Evolutionary conservation across 139 green algal genomes (phyloP).

Genomic region (Chlorella sp.): DNA sequence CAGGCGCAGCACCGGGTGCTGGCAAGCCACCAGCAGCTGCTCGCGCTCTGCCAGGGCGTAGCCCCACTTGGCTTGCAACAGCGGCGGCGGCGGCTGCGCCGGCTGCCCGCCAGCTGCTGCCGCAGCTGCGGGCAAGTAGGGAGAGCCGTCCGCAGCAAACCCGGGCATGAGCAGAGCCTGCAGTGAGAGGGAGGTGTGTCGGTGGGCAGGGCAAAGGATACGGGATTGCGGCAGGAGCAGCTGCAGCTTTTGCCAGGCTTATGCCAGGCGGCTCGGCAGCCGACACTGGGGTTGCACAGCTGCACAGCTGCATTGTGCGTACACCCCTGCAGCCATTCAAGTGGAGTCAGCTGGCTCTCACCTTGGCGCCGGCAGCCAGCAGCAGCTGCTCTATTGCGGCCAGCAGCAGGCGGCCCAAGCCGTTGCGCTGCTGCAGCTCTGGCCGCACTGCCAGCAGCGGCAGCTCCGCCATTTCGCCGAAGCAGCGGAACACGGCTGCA

Average conservation of each 20-base stretch:
- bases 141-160: not conserved
- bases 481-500: conserved; percentile 28
- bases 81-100: not conserved
- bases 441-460: conserved; percentile 51
- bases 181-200: not conserved
- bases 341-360: no score
- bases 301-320: no score
- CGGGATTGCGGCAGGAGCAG: no score
- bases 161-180: conserved; percentile 18
- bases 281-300: no score
- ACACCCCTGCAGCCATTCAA: no score
- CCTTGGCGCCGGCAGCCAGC: conserved; percentile 1
- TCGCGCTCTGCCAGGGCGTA: conserved; percentile 21
- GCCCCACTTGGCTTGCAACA: conserved; percentile 40
- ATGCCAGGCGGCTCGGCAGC: no score
- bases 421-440: conserved; percentile 51
- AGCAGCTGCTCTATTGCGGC: conserved; percentile 47
- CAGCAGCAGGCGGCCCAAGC: conserved; percentile 48
- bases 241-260: no score
- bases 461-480: conserved; percentile 47
- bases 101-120: not conserved
- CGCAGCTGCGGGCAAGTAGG: conserved; percentile 3
- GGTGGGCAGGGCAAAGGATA: no score
- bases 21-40: not conserved
- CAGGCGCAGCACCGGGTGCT: conserved; percentile 17